These are phyloP conservation scores for sorghum (Sorghum bicolor) DNA, from an alignment of 176 grass and related monocot genomes.

Conservation along the genomic window Sorghum_bicolor_NCBIv3 NC_012877.2:2526501-2527000, in stretches of 20 bases:
- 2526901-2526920: not conserved
- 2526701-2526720: not conserved
- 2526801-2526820: not conserved
- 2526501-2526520: not conserved
- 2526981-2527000: not conserved
- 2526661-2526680: not conserved
- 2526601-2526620: constrained; percentile 14
- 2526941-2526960: not conserved
- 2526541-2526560: not conserved
- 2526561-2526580: not conserved
- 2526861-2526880: not conserved
- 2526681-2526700: not conserved
- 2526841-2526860: not conserved
- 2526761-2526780: not conserved
- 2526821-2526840: not conserved
- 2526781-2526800: not conserved
- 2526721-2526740: not conserved
- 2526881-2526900: not conserved
- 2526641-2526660: not conserved
- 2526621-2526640: not conserved
- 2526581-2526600: not conserved
- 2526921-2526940: not conserved
- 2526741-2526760: not conserved
- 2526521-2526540: not conserved
- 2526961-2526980: not conserved